Conservation (phyloP, 2,329 filamentous ascomycete species). For the Bipolaris zeicola region DNA sequence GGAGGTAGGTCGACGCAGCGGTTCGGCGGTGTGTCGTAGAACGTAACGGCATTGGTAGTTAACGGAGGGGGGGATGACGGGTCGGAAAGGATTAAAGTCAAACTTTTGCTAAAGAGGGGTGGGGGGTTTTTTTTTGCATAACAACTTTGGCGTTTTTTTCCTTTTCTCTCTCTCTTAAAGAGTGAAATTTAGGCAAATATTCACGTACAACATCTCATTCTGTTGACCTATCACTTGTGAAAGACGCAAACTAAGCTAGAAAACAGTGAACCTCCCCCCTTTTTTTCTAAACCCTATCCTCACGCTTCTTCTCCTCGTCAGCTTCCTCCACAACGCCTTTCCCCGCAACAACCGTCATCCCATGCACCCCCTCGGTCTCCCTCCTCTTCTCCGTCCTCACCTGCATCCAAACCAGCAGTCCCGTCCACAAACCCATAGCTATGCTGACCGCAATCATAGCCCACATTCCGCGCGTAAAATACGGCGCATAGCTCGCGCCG, state of each 20-base stretch:
- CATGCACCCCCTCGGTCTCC: constrained; percentile 13
- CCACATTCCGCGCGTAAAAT: constrained; percentile 73
- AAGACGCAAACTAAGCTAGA: too few species aligned
- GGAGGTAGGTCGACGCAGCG: constrained; percentile 52
- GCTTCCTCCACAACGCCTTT: neutral
- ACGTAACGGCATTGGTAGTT: neutral
- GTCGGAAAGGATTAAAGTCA: neutral
- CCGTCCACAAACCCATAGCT: constrained; percentile 65
- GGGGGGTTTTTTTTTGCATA: neutral
- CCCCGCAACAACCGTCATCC: neutral
- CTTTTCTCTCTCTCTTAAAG: neutral
- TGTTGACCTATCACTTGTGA: neutral
- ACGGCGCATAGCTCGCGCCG: constrained; percentile 68
- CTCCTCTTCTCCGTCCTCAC: constrained; percentile 47
- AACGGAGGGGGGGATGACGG: neutral
- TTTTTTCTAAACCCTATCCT: neutral
- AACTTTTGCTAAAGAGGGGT: neutral
- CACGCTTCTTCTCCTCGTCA: neutral
- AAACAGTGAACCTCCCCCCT: too few species aligned
- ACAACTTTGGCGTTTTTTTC: neutral
- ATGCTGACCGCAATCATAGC: constrained; percentile 71
- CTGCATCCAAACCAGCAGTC: constrained; percentile 57
- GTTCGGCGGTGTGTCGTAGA: constrained; percentile 40
- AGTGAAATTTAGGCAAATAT: neutral
- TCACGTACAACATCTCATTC: neutral